A percentile compares a stretch with the other conserved stretches of the same genome.
These are phyloP conservation scores for Penicillium parvum DNA, from an alignment of 495 filamentous ascomycete species.

Conservation along the genomic window DNA sequence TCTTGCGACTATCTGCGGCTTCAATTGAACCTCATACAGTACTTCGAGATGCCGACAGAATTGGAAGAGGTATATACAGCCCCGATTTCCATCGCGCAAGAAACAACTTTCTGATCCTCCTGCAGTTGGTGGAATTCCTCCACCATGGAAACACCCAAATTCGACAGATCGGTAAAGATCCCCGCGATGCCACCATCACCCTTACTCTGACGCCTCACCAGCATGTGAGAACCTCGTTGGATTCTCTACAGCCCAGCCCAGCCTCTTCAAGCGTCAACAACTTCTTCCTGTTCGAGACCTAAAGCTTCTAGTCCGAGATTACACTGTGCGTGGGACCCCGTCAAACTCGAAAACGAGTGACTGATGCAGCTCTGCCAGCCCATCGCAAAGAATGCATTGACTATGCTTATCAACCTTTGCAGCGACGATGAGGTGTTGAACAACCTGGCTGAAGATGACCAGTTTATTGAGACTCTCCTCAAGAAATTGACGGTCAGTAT, in stretches of 20 bases:
- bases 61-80: conserved; percentile 74
- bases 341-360: neutral
- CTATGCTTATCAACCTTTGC: conserved; percentile 88
- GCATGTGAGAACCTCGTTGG: conserved; percentile 83
- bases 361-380: conserved; percentile 45
- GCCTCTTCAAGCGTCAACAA: conserved; percentile 77
- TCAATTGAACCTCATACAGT: neutral
- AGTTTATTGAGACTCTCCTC: conserved; percentile 71
- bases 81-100: too few species aligned
- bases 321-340: conserved; percentile 52
- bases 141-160: conserved; percentile 85
- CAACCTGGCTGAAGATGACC: conserved; percentile 70
- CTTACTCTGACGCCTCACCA: conserved; percentile 11
- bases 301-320: conserved; percentile 82
- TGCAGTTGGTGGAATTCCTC: conserved; percentile 84
- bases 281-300: conserved; percentile 80
- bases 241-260: conserved; percentile 71
- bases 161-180: conserved; percentile 60
- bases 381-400: conserved; percentile 89
- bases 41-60: conserved; percentile 66
- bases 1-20: neutral
- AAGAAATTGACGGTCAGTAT: conserved; percentile 68
- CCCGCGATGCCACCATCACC: neutral
- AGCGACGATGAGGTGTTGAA: conserved; percentile 69
- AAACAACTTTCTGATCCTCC: neutral